Evolutionary conservation across 2,329 filamentous ascomycete genomes (phyloP).

Genomic region (Rutstroemia sydowiana): DNA sequence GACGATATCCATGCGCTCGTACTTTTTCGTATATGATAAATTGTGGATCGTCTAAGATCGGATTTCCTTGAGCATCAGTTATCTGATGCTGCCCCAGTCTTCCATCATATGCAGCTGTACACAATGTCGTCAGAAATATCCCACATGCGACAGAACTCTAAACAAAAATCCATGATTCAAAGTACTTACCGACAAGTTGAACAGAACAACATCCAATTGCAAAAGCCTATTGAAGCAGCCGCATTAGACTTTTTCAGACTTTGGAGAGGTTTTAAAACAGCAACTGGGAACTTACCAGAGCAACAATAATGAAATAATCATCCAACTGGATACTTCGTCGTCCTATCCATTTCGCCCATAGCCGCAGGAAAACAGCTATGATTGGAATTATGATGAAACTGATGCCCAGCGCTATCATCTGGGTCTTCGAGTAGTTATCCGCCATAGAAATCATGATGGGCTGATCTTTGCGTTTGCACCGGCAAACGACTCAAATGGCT

Average conservation of each 20-base stretch:
- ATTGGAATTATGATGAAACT: neutral
- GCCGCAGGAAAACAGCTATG: neutral
- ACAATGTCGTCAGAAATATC: neutral
- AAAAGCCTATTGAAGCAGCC: neutral
- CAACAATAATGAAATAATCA: neutral
- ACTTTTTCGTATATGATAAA: neutral
- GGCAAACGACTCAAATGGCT: no score
- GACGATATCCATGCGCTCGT: neutral
- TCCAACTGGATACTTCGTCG: neutral
- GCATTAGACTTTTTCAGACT: neutral
- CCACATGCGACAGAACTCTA: no score
- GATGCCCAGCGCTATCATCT: neutral
- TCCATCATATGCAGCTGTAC: neutral
- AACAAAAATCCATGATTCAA: neutral
- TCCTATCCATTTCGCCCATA: neutral
- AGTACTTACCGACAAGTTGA: neutral
- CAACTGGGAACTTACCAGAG: neutral
- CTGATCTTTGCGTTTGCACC: no score
- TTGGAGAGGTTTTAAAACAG: neutral
- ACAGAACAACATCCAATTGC: neutral
- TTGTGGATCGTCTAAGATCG: neutral
- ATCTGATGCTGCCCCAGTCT: neutral
- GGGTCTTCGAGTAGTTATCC: neutral
- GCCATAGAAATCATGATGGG: neutral
- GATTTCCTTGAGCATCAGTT: neutral